A percentile compares a stretch with the other conserved stretches of the same genome.
phyloP scores from a whole-genome alignment of 345 rosid species.

The Physaria fendleri region DNA sequence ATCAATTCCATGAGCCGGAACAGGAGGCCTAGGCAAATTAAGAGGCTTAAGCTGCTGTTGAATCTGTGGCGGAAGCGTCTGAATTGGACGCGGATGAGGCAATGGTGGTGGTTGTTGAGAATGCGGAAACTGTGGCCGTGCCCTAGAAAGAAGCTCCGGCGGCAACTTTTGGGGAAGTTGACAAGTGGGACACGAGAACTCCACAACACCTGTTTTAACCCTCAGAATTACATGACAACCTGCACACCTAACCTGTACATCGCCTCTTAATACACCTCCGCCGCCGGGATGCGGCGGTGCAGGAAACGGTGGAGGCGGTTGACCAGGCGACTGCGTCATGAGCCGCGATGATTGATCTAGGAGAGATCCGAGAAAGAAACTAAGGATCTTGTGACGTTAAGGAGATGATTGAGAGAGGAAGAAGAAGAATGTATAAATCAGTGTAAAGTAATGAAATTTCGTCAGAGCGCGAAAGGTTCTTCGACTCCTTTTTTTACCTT shows the following conservation, averaged over 20 bases:
- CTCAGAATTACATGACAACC: slow-evolving; percentile 80
- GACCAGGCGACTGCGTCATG: slow-evolving; percentile 68
- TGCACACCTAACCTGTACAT: slow-evolving; percentile 91
- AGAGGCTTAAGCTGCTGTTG: slow-evolving; percentile 26
- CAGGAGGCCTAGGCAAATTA: slow-evolving; percentile 30
- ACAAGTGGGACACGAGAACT: slow-evolving; percentile 84
- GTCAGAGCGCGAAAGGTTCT: slow-evolving; percentile 37
- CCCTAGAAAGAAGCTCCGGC: slow-evolving; percentile 70
- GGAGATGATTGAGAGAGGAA: neutral
- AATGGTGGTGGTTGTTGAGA: slow-evolving; percentile 25
- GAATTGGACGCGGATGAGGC: slow-evolving; percentile 41
- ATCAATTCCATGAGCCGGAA: slow-evolving; percentile 92
- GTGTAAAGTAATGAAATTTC: slow-evolving; percentile 27
- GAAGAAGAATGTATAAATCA: slow-evolving; percentile 15
- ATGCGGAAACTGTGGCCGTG: slow-evolving; percentile 30
- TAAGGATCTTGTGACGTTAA: slow-evolving; percentile 8
- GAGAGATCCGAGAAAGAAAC: neutral
- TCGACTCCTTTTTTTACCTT: slow-evolving; percentile 18
- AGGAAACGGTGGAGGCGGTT: slow-evolving; percentile 42
- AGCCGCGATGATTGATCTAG: neutral
- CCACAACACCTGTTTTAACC: slow-evolving; percentile 59
- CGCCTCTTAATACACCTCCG: slow-evolving; percentile 33
- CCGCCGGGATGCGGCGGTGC: slow-evolving; percentile 36
- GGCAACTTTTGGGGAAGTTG: slow-evolving; percentile 93
- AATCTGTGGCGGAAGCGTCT: slow-evolving; percentile 28